Evolutionary conservation across 148 eudicot species (phyloP).

Genomic region (Fagopyrum esculentum): DNA sequence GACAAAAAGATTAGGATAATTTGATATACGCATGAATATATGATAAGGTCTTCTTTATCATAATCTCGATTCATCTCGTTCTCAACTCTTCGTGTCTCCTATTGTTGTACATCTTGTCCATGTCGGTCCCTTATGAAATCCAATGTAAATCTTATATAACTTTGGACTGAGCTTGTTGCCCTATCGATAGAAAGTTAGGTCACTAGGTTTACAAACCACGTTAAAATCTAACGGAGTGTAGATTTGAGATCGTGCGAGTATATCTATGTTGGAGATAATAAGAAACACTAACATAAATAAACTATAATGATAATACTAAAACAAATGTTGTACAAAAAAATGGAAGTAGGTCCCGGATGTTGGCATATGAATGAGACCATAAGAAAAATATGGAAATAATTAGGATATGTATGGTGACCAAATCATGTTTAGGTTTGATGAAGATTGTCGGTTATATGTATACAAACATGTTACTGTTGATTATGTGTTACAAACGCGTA

Average conservation of each 20-base stretch:
- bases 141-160: too few species aligned
- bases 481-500: too few species aligned
- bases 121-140: slow-evolving; percentile 2
- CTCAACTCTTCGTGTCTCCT: background rate
- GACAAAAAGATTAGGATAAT: background rate
- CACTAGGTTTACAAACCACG: too few species aligned
- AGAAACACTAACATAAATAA: background rate
- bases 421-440: background rate
- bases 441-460: background rate
- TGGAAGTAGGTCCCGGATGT: background rate
- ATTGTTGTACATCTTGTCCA: background rate
- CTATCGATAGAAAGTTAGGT: too few species aligned
- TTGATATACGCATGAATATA: slow-evolving; percentile 3
- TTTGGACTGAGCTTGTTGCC: too few species aligned
- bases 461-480: background rate
- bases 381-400: background rate
- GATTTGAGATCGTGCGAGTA: too few species aligned
- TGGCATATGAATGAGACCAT: background rate
- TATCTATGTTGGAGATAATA: too few species aligned
- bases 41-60: background rate
- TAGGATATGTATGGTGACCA: background rate
- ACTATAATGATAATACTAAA: background rate
- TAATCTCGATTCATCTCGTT: background rate
- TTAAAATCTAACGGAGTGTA: too few species aligned
- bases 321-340: background rate